Percentiles rank a stretch among this genome's conserved stretches.
These are phyloP conservation scores for Trichoderma lentiforme DNA, from an alignment of 2,329 filamentous ascomycete species.

Conservation along the genomic window DNA sequence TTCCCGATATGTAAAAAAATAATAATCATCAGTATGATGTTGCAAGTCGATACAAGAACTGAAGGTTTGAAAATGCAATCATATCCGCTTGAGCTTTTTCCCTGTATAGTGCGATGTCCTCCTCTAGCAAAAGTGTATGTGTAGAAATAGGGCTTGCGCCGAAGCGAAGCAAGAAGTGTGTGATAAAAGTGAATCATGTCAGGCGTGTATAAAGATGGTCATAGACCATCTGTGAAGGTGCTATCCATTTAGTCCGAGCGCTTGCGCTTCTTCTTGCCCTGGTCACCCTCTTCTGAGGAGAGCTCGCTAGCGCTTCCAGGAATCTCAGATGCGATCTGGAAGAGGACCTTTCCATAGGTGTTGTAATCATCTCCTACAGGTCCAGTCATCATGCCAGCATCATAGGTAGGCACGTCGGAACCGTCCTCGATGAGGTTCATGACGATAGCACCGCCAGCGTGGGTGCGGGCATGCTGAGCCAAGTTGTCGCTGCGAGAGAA, in stretches of 20 bases:
- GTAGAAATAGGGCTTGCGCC: constrained; percentile 10
- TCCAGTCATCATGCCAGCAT: constrained; percentile 42
- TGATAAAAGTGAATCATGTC: constrained; percentile 17
- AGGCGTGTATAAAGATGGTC: background rate
- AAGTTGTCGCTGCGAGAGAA: constrained; percentile 98
- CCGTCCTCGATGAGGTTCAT: constrained; percentile 81
- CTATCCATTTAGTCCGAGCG: constrained; percentile 55
- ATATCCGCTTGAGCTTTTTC: constrained; percentile 38
- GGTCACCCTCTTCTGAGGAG: constrained; percentile 52
- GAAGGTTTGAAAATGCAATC: constrained; percentile 38
- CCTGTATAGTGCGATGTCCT: constrained; percentile 30
- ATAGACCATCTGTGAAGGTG: background rate
- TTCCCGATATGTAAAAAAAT: constrained; percentile 29
- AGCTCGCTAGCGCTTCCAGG: constrained; percentile 62
- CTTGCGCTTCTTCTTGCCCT: constrained; percentile 66
- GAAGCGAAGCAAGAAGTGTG: constrained; percentile 18
- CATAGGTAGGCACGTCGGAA: constrained; percentile 45
- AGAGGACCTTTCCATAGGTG: constrained; percentile 72
- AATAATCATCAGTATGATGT: constrained; percentile 25
- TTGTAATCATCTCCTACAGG: constrained; percentile 59
- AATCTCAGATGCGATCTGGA: constrained; percentile 73
- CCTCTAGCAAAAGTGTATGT: constrained; percentile 32
- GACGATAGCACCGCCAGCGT: constrained; percentile 83
- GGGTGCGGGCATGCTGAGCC: constrained; percentile 90
- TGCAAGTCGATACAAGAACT: constrained; percentile 45